These are phyloP conservation scores for Clonostachys byssicola DNA, from an alignment of 2,329 filamentous ascomycete species.

Conservation along the genomic window DNA sequence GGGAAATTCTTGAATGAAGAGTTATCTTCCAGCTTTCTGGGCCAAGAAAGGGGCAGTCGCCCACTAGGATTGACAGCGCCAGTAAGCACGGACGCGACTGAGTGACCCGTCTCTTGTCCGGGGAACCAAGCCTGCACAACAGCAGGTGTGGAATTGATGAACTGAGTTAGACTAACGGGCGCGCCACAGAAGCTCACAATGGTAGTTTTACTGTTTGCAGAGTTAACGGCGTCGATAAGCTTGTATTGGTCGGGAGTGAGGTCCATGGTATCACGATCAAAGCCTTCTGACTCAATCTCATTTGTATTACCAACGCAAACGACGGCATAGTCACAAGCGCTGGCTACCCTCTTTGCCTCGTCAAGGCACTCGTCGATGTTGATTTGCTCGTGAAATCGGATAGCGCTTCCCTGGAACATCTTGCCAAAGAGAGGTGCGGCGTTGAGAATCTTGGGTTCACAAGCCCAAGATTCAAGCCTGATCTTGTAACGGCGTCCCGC, in stretches of 20 bases:
- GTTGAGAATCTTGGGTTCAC: no score
- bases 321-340: conserved; percentile 51
- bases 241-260: conserved; percentile 54
- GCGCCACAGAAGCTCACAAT: conserved; percentile 62
- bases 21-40: conserved; percentile 44
- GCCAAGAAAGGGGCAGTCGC: conserved; percentile 60
- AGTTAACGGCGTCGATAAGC: conserved; percentile 48
- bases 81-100: conserved; percentile 60
- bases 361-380: conserved; percentile 5
- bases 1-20: conserved; percentile 60
- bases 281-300: conserved; percentile 37
- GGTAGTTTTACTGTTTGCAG: conserved; percentile 52
- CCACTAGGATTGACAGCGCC: conserved; percentile 60
- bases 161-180: conserved; percentile 51
- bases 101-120: conserved; percentile 64
- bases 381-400: background rate
- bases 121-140: conserved; percentile 64
- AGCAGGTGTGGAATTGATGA: conserved; percentile 41
- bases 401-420: no score
- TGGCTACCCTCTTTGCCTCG: conserved; percentile 29
- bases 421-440: no score
- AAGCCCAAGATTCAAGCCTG: no score
- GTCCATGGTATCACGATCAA: conserved; percentile 65
- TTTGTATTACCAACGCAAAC: conserved; percentile 47
- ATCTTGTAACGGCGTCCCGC: no score